phyloP scores from a whole-genome alignment of 169 alveolate species.

The Cryptosporidium tyzzeri region DNA sequence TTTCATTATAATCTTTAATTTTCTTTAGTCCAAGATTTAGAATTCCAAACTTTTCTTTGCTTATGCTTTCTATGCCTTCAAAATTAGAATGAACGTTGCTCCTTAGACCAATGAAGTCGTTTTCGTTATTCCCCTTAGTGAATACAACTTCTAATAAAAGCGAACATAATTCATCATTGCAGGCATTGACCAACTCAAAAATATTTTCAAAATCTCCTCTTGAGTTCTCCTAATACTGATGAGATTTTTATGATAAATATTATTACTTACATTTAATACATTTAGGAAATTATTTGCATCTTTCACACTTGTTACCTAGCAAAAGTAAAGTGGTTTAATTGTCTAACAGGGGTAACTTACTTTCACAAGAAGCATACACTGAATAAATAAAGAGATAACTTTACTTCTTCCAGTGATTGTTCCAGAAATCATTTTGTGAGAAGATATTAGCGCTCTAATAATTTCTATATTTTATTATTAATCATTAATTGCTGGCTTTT shows the following conservation, averaged over 20 bases:
- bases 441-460: background rate
- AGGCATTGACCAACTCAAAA: conserved; percentile 44
- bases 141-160: conserved; percentile 41
- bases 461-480: background rate
- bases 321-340: background rate
- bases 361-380: conserved; percentile 49
- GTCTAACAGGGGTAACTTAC: background rate
- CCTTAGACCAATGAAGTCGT: conserved; percentile 26
- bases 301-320: conserved; percentile 66
- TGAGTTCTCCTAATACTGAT: conserved; percentile 20
- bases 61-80: no score
- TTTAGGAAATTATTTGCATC: conserved; percentile 60
- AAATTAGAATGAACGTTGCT: conserved; percentile 2
- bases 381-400: conserved; percentile 39
- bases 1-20: conserved; percentile 14
- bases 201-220: conserved; percentile 40
- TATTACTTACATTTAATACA: conserved; percentile 36
- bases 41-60: conserved; percentile 14
- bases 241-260: background rate
- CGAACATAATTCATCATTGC: conserved; percentile 58
- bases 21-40: conserved; percentile 44
- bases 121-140: background rate
- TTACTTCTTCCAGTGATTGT: background rate
- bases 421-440: conserved; percentile 1
- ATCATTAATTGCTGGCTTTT: background rate